Evolutionary conservation across 306 rosid genomes (phyloP), one percentile per base, ranked within the genome.

Genomic region (Malus sieversii): DNA sequence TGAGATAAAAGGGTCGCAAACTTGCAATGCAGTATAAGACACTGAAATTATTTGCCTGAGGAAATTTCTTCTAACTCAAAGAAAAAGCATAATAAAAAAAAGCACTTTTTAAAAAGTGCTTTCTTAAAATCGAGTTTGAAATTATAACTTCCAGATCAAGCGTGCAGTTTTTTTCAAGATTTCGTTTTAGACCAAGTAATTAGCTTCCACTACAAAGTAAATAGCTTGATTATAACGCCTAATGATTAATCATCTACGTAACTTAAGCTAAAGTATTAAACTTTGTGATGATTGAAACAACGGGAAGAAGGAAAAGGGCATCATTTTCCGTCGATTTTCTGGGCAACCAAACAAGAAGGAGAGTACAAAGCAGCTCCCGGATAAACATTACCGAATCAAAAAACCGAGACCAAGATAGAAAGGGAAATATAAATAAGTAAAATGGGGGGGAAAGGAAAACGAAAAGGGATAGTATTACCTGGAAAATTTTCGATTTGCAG

Each of bases 341-440:
- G 44, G 57, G 46, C 40, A 68, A 66, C 7, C 57, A 76, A 72
- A 78, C 12, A 78, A 27, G 66, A 66, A 18, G n/a, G 1, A 45
- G 71, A 32, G 23, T 20, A 40, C 22, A 78, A 60, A 16, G 40
- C 76, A 74, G 44, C 30, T 19, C 61, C 45, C 62, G 14, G 66
- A 48, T 33, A 5, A 61, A 9, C 66, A 80, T 67, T 38, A 48
- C 40, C 60, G 55, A 75, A 80, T 59, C 83, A 13, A 25, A 25
- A 52, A 71, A 9, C 23, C n/a, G 29, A 33, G 45, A 48, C 58
- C 75, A 3, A 60, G 59, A 68, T 16, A 4, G 20, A 48, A 42
- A 14, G 46, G n/a, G 19, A 12, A 23, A 25, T 30, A 70, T 35
- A 11, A 48, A 18, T 11, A 60, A 15, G 25, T 15, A 12, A 60